phyloP scores from a whole-genome alignment of 495 filamentous ascomycete genomes.

The Daldinia vernicosa region DNA sequence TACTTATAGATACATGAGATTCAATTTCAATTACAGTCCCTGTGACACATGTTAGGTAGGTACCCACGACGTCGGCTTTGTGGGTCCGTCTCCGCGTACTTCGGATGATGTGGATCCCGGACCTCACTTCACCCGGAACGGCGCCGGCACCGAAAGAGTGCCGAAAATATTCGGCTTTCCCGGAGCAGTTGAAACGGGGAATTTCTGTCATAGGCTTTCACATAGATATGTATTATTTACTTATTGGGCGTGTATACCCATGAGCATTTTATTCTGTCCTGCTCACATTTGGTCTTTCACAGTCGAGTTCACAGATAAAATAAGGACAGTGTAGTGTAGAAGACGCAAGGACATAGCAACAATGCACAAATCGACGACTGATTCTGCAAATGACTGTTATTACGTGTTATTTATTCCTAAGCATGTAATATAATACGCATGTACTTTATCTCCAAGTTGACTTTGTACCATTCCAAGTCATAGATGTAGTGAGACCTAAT shows the following conservation, averaged over 20 bases:
- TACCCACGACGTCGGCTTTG: neutral
- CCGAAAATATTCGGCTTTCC: neutral
- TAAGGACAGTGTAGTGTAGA: neutral
- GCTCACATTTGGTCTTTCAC: neutral
- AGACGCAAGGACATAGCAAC: neutral
- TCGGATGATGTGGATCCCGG: neutral
- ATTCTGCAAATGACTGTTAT: neutral
- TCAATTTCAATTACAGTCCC: neutral
- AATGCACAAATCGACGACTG: neutral
- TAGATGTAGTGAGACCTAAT: neutral
- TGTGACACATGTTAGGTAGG: neutral
- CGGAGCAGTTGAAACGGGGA: neutral
- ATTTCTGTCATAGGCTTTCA: neutral
- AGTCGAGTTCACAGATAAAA: neutral
- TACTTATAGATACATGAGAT: neutral
- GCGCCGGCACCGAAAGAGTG: neutral
- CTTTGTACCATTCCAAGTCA: neutral
- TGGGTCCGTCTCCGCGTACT: neutral
- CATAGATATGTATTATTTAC: neutral
- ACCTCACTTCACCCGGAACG: neutral
- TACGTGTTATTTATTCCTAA: neutral
- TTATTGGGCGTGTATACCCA: neutral
- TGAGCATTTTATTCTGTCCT: neutral
- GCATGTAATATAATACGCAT: neutral
- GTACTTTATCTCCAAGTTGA: neutral